These are phyloP conservation scores for Carex scoparia DNA, from an alignment of 176 grass and related monocot genomes.

Conservation along the genomic window DNA sequence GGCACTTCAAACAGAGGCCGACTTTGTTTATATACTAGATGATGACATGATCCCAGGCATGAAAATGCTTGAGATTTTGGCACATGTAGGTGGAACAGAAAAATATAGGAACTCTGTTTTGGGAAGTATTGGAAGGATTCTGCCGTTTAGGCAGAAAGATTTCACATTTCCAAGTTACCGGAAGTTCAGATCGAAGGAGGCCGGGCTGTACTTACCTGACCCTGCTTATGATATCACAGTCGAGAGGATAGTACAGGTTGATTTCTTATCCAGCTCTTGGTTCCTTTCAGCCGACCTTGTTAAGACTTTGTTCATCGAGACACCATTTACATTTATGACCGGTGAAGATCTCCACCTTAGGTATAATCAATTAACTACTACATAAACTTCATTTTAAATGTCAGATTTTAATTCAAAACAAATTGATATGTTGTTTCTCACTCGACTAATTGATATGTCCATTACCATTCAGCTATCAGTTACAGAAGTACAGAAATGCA, in stretches of 20 bases:
- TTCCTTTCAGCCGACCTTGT: constrained; percentile 77
- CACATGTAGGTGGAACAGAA: constrained; percentile 75
- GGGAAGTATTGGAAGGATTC: constrained; percentile 81
- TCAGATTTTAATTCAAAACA: not conserved
- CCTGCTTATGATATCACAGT: constrained; percentile 86
- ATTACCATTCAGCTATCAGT: constrained; percentile 54
- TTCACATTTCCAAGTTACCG: constrained; percentile 92
- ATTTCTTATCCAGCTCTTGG: constrained; percentile 91
- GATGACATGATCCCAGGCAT: constrained; percentile 89
- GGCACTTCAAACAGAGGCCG: constrained; percentile 77
- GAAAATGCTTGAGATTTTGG: constrained; percentile 85
- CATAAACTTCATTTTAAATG: not conserved
- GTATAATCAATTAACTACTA: constrained; percentile 26
- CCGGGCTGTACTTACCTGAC: constrained; percentile 82
- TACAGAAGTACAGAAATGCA: constrained; percentile 92
- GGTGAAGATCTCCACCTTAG: constrained; percentile 96
- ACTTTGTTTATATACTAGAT: constrained; percentile 92
- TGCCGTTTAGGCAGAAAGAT: constrained; percentile 84
- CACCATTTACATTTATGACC: constrained; percentile 86
- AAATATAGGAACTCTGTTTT: constrained; percentile 85
- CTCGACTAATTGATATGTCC: not conserved
- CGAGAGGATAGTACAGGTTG: constrained; percentile 84
- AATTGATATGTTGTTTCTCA: not conserved
- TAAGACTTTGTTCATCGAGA: constrained; percentile 85
- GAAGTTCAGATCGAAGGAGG: constrained; percentile 83